Conservation (phyloP, 2,329 filamentous ascomycete species). For the Tetracladium maxilliforme region DNA sequence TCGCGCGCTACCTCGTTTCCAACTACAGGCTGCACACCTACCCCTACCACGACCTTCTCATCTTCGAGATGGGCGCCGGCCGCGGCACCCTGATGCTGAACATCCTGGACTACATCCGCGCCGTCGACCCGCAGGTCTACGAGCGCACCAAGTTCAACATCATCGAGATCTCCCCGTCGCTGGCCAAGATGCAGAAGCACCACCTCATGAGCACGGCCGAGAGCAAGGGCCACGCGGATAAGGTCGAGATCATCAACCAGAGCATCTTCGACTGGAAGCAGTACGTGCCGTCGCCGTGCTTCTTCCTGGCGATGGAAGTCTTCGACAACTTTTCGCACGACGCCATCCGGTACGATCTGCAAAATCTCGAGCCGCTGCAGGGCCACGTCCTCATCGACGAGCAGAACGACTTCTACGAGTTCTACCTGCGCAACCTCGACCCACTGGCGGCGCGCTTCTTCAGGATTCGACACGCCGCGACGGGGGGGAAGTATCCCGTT, state of each 20-base stretch:
- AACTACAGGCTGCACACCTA: slow-evolving; percentile 93
- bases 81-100: slow-evolving; percentile 98
- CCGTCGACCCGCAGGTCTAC: slow-evolving; percentile 81
- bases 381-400: slow-evolving; percentile 76
- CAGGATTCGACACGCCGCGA: slow-evolving; percentile 68
- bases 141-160: slow-evolving; percentile 86
- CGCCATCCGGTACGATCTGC: slow-evolving; percentile 74
- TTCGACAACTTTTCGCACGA: slow-evolving; percentile 99
- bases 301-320: slow-evolving; percentile 94
- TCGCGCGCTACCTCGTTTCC: slow-evolving; percentile 87
- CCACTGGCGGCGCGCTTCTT: slow-evolving; percentile 73
- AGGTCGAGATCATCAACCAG: slow-evolving; percentile 87
- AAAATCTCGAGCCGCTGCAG: slow-evolving; percentile 72
- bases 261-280: slow-evolving; percentile 90
- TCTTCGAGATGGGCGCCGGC: slow-evolving; percentile 97
- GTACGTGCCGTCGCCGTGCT: slow-evolving; percentile 84
- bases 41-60: slow-evolving; percentile 90
- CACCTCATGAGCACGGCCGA: slow-evolving; percentile 54
- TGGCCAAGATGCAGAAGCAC: slow-evolving; percentile 64
- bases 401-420: slow-evolving; percentile 85
- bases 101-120: slow-evolving; percentile 89
- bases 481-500: slow-evolving; percentile 41
- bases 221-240: slow-evolving; percentile 61
- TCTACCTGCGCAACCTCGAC: slow-evolving; percentile 71
- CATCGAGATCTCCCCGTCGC: slow-evolving; percentile 80